Evolutionary conservation across 1,284 basidiomycete genomes (phyloP).

Genomic region (Veloporphyrellus conicus): DNA sequence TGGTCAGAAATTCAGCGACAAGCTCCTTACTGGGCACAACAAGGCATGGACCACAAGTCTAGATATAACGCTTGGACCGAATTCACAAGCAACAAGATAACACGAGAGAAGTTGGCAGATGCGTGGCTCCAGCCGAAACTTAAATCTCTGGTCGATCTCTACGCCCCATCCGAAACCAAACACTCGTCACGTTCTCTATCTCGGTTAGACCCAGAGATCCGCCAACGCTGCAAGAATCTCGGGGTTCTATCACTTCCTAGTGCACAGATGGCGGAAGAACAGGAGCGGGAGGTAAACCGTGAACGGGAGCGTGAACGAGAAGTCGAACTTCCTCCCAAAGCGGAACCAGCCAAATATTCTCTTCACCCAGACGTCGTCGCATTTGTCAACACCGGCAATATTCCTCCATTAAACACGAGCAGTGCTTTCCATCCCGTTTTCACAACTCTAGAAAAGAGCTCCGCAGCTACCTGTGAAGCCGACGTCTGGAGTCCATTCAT

Average conservation of each 20-base stretch:
- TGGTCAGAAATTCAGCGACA: constrained; percentile 40
- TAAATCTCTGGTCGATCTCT: background rate
- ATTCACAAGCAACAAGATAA: background rate
- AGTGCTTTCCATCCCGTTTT: no score
- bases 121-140: background rate
- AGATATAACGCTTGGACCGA: background rate
- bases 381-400: no score
- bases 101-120: background rate
- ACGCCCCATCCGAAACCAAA: background rate
- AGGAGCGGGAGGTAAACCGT: background rate
- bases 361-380: background rate
- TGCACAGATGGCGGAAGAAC: no score
- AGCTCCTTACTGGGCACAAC: constrained; percentile 43
- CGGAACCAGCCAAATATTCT: background rate
- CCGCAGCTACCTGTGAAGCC: no score
- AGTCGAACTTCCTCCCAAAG: background rate
- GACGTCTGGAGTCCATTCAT: no score
- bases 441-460: no score
- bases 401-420: no score
- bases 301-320: constrained; percentile 4
- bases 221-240: background rate
- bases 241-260: background rate
- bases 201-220: background rate
- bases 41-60: constrained; percentile 37
- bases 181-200: background rate